Conservation (phyloP, 768 basidiomycete species). For the Lyophyllum shimeji region DNA sequence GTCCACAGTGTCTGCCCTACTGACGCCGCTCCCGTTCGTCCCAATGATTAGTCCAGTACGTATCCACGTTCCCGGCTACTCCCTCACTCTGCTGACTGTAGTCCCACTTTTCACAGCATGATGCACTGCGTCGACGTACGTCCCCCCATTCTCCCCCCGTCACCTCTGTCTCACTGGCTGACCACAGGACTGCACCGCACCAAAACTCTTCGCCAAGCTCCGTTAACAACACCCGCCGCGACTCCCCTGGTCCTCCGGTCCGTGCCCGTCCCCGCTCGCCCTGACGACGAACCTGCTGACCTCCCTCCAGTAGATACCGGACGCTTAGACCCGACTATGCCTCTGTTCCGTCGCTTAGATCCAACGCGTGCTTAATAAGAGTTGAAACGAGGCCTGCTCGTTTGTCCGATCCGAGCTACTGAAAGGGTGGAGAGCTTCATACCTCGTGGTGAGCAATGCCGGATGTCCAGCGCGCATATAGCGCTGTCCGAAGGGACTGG, state of each 20-base stretch:
- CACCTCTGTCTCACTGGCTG: slow-evolving; percentile 23
- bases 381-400: neutral
- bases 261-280: neutral
- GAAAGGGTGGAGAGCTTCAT: too few relatives aligned
- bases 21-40: slow-evolving; percentile 10
- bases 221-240: slow-evolving; percentile 37
- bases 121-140: slow-evolving; percentile 93
- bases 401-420: neutral
- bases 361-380: neutral
- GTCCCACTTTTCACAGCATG: too few relatives aligned
- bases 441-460: too few relatives aligned
- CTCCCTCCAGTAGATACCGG: neutral
- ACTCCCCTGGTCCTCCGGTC: neutral
- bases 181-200: slow-evolving; percentile 54
- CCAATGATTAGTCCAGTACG: slow-evolving; percentile 56
- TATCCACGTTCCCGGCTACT: neutral
- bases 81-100: too few relatives aligned
- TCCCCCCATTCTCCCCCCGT: slow-evolving; percentile 28
- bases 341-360: slow-evolving; percentile 4
- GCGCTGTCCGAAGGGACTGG: too few relatives aligned
- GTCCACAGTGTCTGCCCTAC: neutral
- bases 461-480: too few relatives aligned
- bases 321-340: neutral
- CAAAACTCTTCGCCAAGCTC: slow-evolving; percentile 82
- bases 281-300: too few relatives aligned